Percentiles rank a stretch among this genome's conserved stretches.
Conservation (phyloP, 257 asterid species). For the Sherardia arvensis region DNA sequence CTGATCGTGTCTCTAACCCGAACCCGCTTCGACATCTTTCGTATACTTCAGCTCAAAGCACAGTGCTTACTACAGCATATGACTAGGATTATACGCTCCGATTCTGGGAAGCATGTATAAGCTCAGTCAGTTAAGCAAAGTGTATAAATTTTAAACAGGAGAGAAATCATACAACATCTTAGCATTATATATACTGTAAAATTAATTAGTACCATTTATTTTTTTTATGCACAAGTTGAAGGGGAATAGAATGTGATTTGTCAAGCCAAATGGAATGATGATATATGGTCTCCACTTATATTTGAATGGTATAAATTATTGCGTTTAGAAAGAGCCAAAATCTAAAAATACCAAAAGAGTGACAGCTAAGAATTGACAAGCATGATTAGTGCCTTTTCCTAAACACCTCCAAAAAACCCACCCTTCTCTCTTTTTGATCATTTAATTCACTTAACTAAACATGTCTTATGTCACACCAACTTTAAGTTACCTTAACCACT, state of each 20-base stretch:
- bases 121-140: not conserved
- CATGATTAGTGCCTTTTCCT: not conserved
- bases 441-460: not conserved
- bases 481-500: not conserved
- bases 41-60: constrained; percentile 12
- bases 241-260: too few relatives aligned
- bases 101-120: not conserved
- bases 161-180: not conserved
- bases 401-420: not conserved
- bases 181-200: too few relatives aligned
- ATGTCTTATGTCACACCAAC: not conserved
- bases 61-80: constrained; percentile 5
- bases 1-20: constrained; percentile 36
- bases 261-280: not conserved
- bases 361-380: constrained; percentile 10
- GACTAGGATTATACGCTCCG: not conserved
- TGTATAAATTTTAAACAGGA: too few relatives aligned
- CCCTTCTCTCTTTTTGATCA: constrained; percentile 1
- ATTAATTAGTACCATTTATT: not conserved
- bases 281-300: not conserved
- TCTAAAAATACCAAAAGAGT: not conserved
- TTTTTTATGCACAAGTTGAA: too few relatives aligned
- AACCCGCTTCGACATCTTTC: constrained; percentile 58
- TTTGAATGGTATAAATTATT: not conserved
- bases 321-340: constrained; percentile 5